Evolutionary conservation across 352 stramenopile species (phyloP).

Genomic region (Globisporangium polare): DNA sequence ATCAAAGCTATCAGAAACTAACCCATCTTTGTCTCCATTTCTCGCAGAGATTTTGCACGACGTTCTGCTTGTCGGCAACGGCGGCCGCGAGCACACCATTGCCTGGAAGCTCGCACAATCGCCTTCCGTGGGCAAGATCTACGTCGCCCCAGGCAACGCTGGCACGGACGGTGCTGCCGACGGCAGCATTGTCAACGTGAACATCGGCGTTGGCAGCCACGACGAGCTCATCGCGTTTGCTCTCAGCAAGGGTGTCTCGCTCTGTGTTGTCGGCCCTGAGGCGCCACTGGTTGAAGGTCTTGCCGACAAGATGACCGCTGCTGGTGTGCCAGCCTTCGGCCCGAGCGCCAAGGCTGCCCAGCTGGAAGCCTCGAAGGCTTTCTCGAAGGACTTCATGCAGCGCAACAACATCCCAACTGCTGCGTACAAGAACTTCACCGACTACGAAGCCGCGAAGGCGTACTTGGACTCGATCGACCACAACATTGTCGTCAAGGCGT

Average conservation of each 20-base stretch:
- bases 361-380: slow-evolving; percentile 98
- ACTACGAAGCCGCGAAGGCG: slow-evolving; percentile 83
- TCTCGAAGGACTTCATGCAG: slow-evolving; percentile 99
- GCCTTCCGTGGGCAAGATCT: slow-evolving; percentile 68
- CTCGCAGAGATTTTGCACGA: slow-evolving; percentile 54
- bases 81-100: slow-evolving; percentile 94
- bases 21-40: neutral
- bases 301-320: slow-evolving; percentile 91
- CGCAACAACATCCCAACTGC: slow-evolving; percentile 97
- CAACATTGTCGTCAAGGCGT: slow-evolving; percentile 98
- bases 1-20: neutral
- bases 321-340: slow-evolving; percentile 95
- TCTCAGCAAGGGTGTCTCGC: slow-evolving; percentile 87
- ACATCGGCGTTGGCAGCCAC: slow-evolving; percentile 54
- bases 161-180: slow-evolving; percentile 56
- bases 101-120: slow-evolving; percentile 91
- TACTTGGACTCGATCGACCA: slow-evolving; percentile 94
- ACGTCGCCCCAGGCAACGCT: slow-evolving; percentile 90
- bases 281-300: slow-evolving; percentile 95
- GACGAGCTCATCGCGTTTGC: slow-evolving; percentile 76
- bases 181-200: slow-evolving; percentile 74
- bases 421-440: slow-evolving; percentile 96
- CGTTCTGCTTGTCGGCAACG: slow-evolving; percentile 91
- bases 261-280: slow-evolving; percentile 98
- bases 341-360: slow-evolving; percentile 92